Base-by-base conservation (phyloP, 2,329 filamentous ascomycete species). In the Metarhizium humberi region DNA sequence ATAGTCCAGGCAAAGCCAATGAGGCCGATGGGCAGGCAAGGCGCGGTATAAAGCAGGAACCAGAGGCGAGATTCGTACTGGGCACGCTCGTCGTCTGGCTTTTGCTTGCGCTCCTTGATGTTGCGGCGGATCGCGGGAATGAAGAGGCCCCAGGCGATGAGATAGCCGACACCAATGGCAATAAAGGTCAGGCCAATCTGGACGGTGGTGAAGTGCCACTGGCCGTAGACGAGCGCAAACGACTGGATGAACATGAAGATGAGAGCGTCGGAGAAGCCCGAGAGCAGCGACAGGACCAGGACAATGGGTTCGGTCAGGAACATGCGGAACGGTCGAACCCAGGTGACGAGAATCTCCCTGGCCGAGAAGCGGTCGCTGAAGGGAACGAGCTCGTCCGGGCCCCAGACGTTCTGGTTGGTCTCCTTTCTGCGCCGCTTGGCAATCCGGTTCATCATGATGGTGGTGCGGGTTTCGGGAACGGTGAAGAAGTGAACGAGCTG, bases 201-300 rank as follows among this genome's bases (percentile, higher is more conserved):
- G 2, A 84, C 69, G 7, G 77, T 75, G 25, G 70, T 70, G 61
- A 90, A 90, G 48, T 71, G 63, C 84, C 85, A 90, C 63, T 88
- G 83, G 4, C 56, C 56, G 16, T 88, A 87, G 2, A 90, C 86
- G 2, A 88, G 74, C 0, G 73, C 70, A 61, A 88, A 90, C 0
- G 82, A 86, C 66, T 90, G 84, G 54, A 90, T 82, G 66, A 87
- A 88, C 75, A 87, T 88, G 73, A 90, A 90, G 69, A 90, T 89
- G 4, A 90, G 78, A 3, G 85, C 85, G 57, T 90, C 87, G 10
- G 80, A 83, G 73, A 90, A 90, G 36, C 86, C 86, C 3, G 80
- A 85, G 5, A 90, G 80, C 0, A 90, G 76, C 1, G 86, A 89
- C 5, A 90, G 74, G 42, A 79, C 81, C 16, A 87, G 73, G 11